Evolutionary conservation across 805 yeast genomes (phyloP).

Genomic region (Pichia scutulata): DNA sequence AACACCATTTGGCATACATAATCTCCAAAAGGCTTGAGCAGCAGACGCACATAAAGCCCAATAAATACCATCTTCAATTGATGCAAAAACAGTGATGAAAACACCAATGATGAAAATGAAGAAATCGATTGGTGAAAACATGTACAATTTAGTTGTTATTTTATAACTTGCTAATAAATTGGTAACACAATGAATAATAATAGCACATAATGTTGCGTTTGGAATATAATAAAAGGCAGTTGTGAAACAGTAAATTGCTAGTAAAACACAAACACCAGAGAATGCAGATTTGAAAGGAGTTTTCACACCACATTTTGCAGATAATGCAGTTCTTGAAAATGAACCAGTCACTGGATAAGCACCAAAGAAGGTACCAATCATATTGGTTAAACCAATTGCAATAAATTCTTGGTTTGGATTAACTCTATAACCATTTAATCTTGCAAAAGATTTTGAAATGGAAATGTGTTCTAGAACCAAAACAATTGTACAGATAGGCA

Average conservation of each 20-base stretch:
- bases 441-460: slow-evolving; percentile 86
- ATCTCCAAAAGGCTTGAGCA: slow-evolving; percentile 63
- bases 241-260: slow-evolving; percentile 81
- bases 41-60: slow-evolving; percentile 82
- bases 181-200: slow-evolving; percentile 88
- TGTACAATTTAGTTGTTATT: slow-evolving; percentile 64
- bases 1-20: slow-evolving; percentile 74
- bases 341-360: slow-evolving; percentile 97
- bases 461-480: slow-evolving; percentile 88
- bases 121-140: slow-evolving; percentile 64
- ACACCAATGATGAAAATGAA: slow-evolving; percentile 68
- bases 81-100: slow-evolving; percentile 63
- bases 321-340: slow-evolving; percentile 88
- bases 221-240: slow-evolving; percentile 84
- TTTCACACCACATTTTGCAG: slow-evolving; percentile 91
- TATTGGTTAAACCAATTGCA: slow-evolving; percentile 88
- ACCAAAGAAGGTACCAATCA: slow-evolving; percentile 84
- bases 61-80: slow-evolving; percentile 85
- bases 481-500: slow-evolving; percentile 81
- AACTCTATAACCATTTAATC: slow-evolving; percentile 84
- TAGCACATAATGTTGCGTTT: slow-evolving; percentile 77
- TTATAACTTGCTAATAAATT: slow-evolving; percentile 70
- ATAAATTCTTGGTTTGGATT: slow-evolving; percentile 89
- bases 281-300: slow-evolving; percentile 90
- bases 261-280: slow-evolving; percentile 81